These are phyloP conservation scores for Kockovaella imperatae DNA, from an alignment of 768 basidiomycete species.

Conservation along the genomic window DNA sequence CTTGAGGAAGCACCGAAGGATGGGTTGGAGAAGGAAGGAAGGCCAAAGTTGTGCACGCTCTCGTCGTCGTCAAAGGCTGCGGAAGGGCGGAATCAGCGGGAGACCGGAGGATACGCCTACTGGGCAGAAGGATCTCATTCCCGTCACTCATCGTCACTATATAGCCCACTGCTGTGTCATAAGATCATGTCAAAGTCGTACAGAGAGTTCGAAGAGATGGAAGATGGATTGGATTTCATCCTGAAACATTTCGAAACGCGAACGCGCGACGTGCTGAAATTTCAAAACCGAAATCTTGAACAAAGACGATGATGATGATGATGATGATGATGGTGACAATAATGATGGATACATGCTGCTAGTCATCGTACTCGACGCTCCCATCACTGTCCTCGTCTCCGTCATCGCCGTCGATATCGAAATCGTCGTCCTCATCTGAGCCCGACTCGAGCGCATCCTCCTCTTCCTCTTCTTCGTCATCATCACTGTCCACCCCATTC, in stretches of 20 bases:
- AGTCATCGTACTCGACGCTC: slow-evolving; percentile 16
- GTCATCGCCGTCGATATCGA: slow-evolving; percentile 63
- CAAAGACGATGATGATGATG: neutral
- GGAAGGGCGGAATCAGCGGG: neutral
- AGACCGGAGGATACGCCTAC: too few species aligned
- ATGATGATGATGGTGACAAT: neutral
- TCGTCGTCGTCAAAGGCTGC: slow-evolving; percentile 12
- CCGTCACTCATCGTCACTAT: neutral
- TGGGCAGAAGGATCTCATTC: neutral
- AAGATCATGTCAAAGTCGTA: too few species aligned
- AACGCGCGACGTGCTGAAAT: too few species aligned
- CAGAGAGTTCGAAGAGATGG: too few species aligned
- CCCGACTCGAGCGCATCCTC: slow-evolving; percentile 5
- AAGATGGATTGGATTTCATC: too few species aligned
- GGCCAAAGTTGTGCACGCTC: slow-evolving; percentile 16
- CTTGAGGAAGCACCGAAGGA: slow-evolving; percentile 13
- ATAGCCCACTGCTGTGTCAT: neutral
- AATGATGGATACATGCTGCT: neutral
- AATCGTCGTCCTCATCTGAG: slow-evolving; percentile 52
- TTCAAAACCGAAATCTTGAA: too few species aligned
- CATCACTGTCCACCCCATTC: slow-evolving; percentile 43
- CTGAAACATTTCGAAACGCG: too few species aligned
- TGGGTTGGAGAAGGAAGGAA: slow-evolving; percentile 9
- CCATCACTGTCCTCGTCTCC: slow-evolving; percentile 44
- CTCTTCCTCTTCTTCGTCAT: slow-evolving; percentile 48